Evolutionary conservation across 768 basidiomycete genomes (phyloP), one percentile per base, ranked within the genome.

Genomic region (Agrocybe praecox): DNA sequence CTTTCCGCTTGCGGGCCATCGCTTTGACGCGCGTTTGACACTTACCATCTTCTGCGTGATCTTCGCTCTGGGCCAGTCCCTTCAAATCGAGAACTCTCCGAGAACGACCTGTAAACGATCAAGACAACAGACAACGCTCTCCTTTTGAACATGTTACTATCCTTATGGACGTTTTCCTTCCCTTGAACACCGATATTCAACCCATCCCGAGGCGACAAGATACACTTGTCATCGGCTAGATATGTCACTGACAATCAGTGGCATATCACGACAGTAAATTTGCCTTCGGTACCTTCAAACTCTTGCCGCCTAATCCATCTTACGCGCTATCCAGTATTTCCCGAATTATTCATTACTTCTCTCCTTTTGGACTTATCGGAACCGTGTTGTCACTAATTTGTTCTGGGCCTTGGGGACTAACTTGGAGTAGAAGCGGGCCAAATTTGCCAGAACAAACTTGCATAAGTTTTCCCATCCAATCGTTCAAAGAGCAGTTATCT

Each of bases 1-100:
- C 12, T 40, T 34, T 46, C 33, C 60, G 52, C 50, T 53, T 56
- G 53, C 52, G 36, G 36, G 14, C 12, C 42, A 59, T 58, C 51
- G 59, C 59, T 46, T 63, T 63, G 62, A 51, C 59, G 57, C 46
- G 42, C 32, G 32, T 42, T 63, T 63, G 62, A 54, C 56, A 60
- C 42, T 40, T 46, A 53, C 29, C 60, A 34, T 44, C 46, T 48
- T 32, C 19, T 33, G 23, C 34, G 21, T 50, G 22, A 29, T 48
- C 23, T 44, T 48, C 23, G 46, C 22, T 26, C 42, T 46, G n/a
- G 36, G 36, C 18, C 53, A 24, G 17, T 47, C 44, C 17, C 43
- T 18, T 18, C 26, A 15, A 21, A 42, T 36, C 10, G n/a, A 34
- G 23, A 42, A 15, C n/a, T 43, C 23, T 55, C 45, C 33, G 49